These are phyloP conservation scores for Monilinia fructigena DNA, from an alignment of 2,329 filamentous ascomycete species.

Conservation along the genomic window DNA sequence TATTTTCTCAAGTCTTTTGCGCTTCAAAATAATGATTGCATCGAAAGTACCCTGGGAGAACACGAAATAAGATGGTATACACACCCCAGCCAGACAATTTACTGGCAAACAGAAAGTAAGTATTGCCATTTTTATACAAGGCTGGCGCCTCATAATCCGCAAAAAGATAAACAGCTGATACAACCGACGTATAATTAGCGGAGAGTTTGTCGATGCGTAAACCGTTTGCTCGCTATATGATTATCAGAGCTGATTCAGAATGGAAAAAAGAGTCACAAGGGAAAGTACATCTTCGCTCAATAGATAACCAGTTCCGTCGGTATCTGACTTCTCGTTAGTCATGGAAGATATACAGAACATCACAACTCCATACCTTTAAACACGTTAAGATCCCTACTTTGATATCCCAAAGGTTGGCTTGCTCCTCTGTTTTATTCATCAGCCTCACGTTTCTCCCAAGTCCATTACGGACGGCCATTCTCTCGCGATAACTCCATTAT, in stretches of 20 bases:
- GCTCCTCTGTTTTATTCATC: constrained; percentile 29
- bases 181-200: constrained; percentile 55
- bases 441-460: background rate
- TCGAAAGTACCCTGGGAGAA: background rate
- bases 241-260: background rate
- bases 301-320: constrained; percentile 59
- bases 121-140: constrained; percentile 57
- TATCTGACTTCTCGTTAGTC: constrained; percentile 47
- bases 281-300: constrained; percentile 59
- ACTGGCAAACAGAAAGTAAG: constrained; percentile 66
- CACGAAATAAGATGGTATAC: background rate
- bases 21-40: too few relatives aligned
- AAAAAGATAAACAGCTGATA: constrained; percentile 50
- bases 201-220: constrained; percentile 57
- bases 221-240: constrained; percentile 51
- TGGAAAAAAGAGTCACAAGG: background rate
- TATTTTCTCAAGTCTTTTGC: too few relatives aligned
- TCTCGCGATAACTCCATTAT: background rate
- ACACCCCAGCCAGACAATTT: constrained; percentile 48
- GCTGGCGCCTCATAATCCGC: constrained; percentile 60
- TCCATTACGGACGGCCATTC: background rate
- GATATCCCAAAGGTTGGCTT: constrained; percentile 39
- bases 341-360: background rate
- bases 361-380: constrained; percentile 33
- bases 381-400: constrained; percentile 40